Percentiles rank a stretch among this genome's conserved stretches.
Conservation (phyloP, 768 basidiomycete species). For the Tubosaeta sp. region DNA sequence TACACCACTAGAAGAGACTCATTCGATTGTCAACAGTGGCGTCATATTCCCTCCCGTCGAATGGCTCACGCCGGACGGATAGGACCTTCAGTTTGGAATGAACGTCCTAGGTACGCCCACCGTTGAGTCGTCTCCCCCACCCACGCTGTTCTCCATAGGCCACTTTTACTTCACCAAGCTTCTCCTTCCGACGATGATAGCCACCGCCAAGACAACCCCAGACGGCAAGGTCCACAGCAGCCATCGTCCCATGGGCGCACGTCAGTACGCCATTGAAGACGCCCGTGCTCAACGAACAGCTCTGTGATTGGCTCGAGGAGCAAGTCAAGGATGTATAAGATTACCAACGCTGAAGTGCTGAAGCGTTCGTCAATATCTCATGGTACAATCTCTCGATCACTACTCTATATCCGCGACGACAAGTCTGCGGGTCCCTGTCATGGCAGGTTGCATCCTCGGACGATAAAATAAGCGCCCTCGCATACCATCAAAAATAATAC, state of each 20-base stretch:
- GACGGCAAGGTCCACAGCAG: slow-evolving; percentile 40
- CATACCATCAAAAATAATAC: too few species aligned
- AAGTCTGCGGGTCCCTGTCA: too few species aligned
- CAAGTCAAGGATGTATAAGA: slow-evolving; percentile 29
- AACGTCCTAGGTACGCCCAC: slow-evolving; percentile 43
- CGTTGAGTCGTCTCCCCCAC: not conserved
- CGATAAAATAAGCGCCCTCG: too few species aligned
- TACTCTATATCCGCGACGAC: too few species aligned
- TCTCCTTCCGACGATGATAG: slow-evolving; percentile 46
- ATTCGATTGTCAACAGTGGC: slow-evolving; percentile 33
- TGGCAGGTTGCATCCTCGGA: too few species aligned
- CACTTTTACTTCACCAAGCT: slow-evolving; percentile 57
- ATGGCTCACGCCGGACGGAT: slow-evolving; percentile 42
- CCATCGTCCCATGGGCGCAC: slow-evolving; percentile 47
- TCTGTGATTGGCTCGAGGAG: slow-evolving; percentile 49
- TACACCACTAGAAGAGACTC: not conserved
- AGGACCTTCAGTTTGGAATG: slow-evolving; percentile 21
- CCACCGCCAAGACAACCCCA: slow-evolving; percentile 34
- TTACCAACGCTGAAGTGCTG: too few species aligned
- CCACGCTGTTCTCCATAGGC: slow-evolving; percentile 31
- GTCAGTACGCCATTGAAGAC: slow-evolving; percentile 21
- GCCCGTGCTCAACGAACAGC: slow-evolving; percentile 27
- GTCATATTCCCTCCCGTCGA: slow-evolving; percentile 42
- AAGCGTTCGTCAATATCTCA: too few species aligned
- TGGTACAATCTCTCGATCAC: too few species aligned